phyloP scores from a whole-genome alignment of 345 rosid species.

The Heritiera fomes region DNA sequence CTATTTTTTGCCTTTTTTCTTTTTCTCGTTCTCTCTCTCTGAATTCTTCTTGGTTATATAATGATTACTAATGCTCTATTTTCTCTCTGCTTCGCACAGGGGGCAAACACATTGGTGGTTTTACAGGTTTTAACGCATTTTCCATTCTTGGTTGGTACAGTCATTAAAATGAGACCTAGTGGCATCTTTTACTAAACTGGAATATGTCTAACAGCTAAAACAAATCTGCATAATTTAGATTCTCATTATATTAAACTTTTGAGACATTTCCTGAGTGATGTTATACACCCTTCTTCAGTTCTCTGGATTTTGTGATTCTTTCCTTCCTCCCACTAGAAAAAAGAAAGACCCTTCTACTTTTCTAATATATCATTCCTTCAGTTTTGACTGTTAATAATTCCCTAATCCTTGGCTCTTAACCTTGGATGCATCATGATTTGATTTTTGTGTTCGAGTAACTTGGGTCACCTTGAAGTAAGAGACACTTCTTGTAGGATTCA shows the following conservation, averaged over 20 bases:
- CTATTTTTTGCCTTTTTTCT: background rate
- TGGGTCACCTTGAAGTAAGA: slow-evolving; percentile 2
- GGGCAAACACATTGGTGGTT: slow-evolving; percentile 91
- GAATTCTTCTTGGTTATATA: background rate
- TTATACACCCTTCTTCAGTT: background rate
- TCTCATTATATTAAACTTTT: background rate
- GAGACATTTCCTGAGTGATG: background rate
- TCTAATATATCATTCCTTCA: background rate
- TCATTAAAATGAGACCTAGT: background rate
- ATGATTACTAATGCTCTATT: slow-evolving; percentile 15
- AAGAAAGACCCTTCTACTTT: background rate
- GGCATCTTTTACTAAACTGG: background rate
- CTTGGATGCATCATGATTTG: background rate
- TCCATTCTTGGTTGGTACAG: background rate
- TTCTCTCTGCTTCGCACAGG: slow-evolving; percentile 45
- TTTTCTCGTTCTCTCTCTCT: background rate
- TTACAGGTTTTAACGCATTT: slow-evolving; percentile 61
- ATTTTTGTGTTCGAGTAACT: background rate
- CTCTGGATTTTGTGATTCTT: background rate
- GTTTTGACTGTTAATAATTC: background rate
- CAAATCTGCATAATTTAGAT: background rate
- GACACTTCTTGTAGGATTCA: background rate
- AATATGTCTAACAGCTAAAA: background rate
- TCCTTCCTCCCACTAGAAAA: background rate
- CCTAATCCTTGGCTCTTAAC: background rate